Evolutionary conservation across 2,329 filamentous ascomycete genomes (phyloP).

Genomic region (Tricladium varicosporioides): DNA sequence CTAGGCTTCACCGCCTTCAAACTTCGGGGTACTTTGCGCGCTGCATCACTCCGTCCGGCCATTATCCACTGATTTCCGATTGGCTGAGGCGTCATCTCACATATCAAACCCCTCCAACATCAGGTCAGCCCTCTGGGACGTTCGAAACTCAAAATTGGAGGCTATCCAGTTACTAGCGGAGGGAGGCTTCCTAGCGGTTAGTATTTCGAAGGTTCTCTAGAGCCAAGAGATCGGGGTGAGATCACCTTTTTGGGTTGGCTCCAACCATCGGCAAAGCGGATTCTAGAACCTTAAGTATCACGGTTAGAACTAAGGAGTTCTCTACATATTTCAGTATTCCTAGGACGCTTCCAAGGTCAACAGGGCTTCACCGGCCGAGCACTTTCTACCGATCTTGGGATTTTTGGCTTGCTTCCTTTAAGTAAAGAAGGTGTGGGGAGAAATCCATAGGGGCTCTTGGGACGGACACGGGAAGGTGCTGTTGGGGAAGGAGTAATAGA

Average conservation of each 20-base stretch:
- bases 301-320: background rate
- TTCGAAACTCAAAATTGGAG: too few relatives aligned
- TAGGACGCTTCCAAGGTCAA: background rate
- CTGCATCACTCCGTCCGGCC: background rate
- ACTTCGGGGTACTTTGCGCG: background rate
- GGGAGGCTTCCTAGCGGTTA: too few relatives aligned
- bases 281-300: background rate
- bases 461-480: background rate
- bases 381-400: background rate
- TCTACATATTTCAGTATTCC: background rate
- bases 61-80: conserved; percentile 7
- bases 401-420: background rate
- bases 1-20: conserved; percentile 5
- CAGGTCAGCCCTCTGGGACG: background rate
- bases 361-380: background rate
- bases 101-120: background rate
- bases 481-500: background rate
- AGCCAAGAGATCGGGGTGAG: too few relatives aligned
- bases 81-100: conserved; percentile 7
- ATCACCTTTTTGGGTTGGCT: too few relatives aligned
- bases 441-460: background rate
- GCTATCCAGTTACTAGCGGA: too few relatives aligned
- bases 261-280: background rate
- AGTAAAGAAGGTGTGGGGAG: background rate
- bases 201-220: too few relatives aligned